Conservation (phyloP, 345 rosid genomes). For the Eucalyptus sp. region DNA sequence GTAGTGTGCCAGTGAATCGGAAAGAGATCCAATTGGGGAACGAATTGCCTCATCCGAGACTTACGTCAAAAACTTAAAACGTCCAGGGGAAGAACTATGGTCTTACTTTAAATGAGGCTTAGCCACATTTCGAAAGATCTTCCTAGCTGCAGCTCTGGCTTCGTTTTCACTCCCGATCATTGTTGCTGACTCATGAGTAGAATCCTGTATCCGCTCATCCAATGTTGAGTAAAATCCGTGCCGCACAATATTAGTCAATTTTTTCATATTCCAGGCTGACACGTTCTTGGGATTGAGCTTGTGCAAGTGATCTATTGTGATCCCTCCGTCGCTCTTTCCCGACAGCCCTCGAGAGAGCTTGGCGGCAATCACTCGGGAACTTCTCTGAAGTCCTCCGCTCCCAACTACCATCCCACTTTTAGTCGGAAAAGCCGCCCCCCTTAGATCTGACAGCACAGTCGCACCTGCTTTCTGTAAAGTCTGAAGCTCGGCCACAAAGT, state of each 20-base stretch:
- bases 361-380: conserved; percentile 34
- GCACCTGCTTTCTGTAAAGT: conserved; percentile 33
- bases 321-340: conserved; percentile 30
- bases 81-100: background rate
- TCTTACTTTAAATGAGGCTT: conserved; percentile 54
- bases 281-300: conserved; percentile 67
- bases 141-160: conserved; percentile 84
- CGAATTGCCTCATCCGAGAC: background rate
- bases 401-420: conserved; percentile 8
- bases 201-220: conserved; percentile 63
- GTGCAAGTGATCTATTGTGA: conserved; percentile 64
- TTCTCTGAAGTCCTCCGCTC: conserved; percentile 30
- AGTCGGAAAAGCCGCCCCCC: conserved; percentile 14
- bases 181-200: conserved; percentile 35
- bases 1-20: background rate
- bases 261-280: conserved; percentile 98
- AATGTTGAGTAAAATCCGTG: conserved; percentile 68
- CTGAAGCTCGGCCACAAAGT: conserved; percentile 17
- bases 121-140: conserved; percentile 67
- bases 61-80: background rate
- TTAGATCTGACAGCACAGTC: conserved; percentile 26
- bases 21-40: background rate
- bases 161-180: conserved; percentile 56
- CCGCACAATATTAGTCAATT: conserved; percentile 56
- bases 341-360: conserved; percentile 32